Percentiles rank a stretch among this genome's conserved stretches.
phyloP scores from a whole-genome alignment of 257 asterid species.

The Plantago major region DNA sequence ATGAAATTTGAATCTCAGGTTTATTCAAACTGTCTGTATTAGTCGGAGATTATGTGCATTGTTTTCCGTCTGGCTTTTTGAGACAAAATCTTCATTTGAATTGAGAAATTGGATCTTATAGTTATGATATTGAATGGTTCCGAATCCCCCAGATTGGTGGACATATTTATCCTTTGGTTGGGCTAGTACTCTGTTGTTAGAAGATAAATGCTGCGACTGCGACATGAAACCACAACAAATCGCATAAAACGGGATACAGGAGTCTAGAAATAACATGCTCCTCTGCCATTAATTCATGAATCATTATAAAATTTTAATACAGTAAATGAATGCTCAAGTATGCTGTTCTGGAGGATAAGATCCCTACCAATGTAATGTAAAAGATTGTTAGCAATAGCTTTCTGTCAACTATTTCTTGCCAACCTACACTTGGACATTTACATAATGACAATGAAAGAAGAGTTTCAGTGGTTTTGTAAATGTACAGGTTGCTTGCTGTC shows the following conservation, averaged over 20 bases:
- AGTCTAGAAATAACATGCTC: too few relatives aligned
- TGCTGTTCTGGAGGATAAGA: background rate
- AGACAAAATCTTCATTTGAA: background rate
- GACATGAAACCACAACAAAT: too few relatives aligned
- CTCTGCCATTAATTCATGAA: too few relatives aligned
- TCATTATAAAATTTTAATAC: too few relatives aligned
- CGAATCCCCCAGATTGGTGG: too few relatives aligned
- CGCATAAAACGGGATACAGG: too few relatives aligned
- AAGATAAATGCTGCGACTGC: too few relatives aligned
- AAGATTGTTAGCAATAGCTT: background rate
- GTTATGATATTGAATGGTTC: background rate
- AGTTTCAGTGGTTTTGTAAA: background rate
- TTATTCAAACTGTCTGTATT: conserved; percentile 3
- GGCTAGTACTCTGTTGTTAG: too few relatives aligned
- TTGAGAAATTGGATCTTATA: conserved; percentile 13
- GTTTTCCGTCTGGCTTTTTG: conserved; percentile 6
- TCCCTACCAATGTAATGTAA: background rate
- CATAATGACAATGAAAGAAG: background rate
- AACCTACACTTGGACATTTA: background rate
- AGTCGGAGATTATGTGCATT: conserved; percentile 3
- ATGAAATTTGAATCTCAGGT: conserved; percentile 1
- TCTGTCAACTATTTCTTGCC: background rate
- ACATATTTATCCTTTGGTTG: too few relatives aligned
- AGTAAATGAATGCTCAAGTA: background rate
- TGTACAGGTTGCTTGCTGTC: background rate